These are phyloP conservation scores for Penicillium sp. DNA, from an alignment of 2,329 filamentous ascomycete species.

Conservation along the genomic window DNA sequence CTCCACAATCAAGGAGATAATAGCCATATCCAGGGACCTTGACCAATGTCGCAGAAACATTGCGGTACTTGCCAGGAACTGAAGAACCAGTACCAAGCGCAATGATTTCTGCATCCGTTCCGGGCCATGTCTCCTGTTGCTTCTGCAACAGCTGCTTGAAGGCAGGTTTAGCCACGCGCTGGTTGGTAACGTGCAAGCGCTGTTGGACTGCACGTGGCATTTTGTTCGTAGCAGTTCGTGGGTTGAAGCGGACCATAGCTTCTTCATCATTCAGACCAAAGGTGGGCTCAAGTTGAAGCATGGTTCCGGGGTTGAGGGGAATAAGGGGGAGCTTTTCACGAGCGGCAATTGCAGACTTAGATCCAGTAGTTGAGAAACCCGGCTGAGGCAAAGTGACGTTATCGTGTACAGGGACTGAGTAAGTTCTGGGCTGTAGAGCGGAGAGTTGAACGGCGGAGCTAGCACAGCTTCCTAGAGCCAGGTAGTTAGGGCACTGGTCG, in stretches of 20 bases:
- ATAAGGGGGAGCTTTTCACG: constrained; percentile 27
- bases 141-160: constrained; percentile 41
- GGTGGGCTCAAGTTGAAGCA: constrained; percentile 49
- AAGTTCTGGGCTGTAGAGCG: constrained; percentile 72
- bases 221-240: constrained; percentile 15
- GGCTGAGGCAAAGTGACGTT: constrained; percentile 53
- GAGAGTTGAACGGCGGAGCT: constrained; percentile 68
- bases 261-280: constrained; percentile 39
- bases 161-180: constrained; percentile 27
- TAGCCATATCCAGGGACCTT: constrained; percentile 82
- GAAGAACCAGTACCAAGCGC: constrained; percentile 91
- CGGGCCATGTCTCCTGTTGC: constrained; percentile 66
- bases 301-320: constrained; percentile 44
- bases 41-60: constrained; percentile 86
- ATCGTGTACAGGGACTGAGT: constrained; percentile 67
- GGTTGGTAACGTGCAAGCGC: constrained; percentile 30
- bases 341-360: constrained; percentile 12
- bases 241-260: constrained; percentile 31
- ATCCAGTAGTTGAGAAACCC: constrained; percentile 21
- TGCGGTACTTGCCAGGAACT: constrained; percentile 87
- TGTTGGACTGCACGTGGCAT: constrained; percentile 34
- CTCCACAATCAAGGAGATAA: constrained; percentile 88
- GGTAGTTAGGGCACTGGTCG: constrained; percentile 73
- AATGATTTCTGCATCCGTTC: constrained; percentile 77
- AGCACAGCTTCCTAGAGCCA: constrained; percentile 69